Base-by-base conservation (phyloP, 768 basidiomycete species). In the Termitomyces eurrhizus region DNA sequence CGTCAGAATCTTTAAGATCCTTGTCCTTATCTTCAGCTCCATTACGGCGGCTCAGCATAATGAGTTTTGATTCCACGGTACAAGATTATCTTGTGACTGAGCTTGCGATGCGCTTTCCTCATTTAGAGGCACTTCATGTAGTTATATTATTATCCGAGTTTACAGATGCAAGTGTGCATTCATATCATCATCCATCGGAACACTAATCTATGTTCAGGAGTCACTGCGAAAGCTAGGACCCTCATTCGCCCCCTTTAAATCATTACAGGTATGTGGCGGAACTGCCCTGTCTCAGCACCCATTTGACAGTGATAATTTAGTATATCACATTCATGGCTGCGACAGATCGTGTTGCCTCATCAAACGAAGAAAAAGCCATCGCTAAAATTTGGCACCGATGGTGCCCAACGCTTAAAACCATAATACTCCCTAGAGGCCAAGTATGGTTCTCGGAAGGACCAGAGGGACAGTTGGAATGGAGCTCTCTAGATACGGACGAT, bases 281-380 rank as follows among this genome's bases (percentile, higher is more conserved):
- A 11, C 13, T 24, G 33, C 18, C 61, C 26, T 13, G 14, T 52
- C 39, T 48, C 48, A 37, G 4, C 29, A 11, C 32, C 35, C 39
- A 50, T 18, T 39, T 7, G 21, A 44, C 51, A 51, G 16, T 59
- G 56, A 46, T 59, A 51, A 62, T 70, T 49, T 66, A 83, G 63
- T 86, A 84, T 60, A 77, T 87, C 24, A 87, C 86, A 8, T 84
- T 85, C 66, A 85, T 88, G 77, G 82, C 83, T 2, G 77, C 79
- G 6, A 73, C 72, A 14, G 64, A 69, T 41, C 70, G 71, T 26
- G 52, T 60, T 7, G 64, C 69, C 13, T 57, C 21, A 21, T 21
- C 68, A 65, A 73, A 70, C 9, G 75, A 80, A 57, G 86, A 88
- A 67, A 73, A 74, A 16, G 70, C 72, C 62, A 78, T 88, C 12